Percentiles rank a stretch among this genome's conserved stretches.
Conservation (phyloP, 1,284 basidiomycete genomes). For the Cutaneotrichosporon sp. region DNA sequence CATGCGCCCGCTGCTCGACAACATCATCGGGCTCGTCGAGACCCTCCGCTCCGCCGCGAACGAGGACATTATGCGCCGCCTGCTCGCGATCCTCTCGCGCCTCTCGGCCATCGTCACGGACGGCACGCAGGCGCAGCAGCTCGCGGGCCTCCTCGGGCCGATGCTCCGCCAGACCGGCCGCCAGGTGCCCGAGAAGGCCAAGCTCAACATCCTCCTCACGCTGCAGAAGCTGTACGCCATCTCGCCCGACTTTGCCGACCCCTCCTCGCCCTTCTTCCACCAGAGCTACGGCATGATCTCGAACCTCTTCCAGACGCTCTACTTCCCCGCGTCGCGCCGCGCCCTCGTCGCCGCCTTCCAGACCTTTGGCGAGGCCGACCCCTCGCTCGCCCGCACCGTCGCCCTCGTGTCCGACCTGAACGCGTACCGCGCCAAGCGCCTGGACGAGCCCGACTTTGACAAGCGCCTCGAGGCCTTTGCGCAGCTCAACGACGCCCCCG, state of each 20-base stretch:
- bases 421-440: conserved; percentile 74
- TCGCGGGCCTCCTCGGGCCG: conserved; percentile 76
- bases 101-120: conserved; percentile 76
- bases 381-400: conserved; percentile 59
- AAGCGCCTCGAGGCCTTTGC: conserved; percentile 77
- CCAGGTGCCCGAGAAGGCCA: conserved; percentile 80
- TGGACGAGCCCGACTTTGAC: conserved; percentile 95
- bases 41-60: conserved; percentile 57
- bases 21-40: conserved; percentile 71
- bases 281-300: conserved; percentile 70
- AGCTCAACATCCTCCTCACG: conserved; percentile 79
- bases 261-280: conserved; percentile 58
- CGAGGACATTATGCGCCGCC: conserved; percentile 76
- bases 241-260: conserved; percentile 66
- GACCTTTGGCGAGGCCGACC: conserved; percentile 61
- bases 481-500: conserved; percentile 62
- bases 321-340: conserved; percentile 67
- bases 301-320: conserved; percentile 72
- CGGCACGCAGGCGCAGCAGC: conserved; percentile 68
- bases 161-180: conserved; percentile 76
- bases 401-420: conserved; percentile 73
- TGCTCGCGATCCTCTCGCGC: conserved; percentile 77
- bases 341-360: conserved; percentile 68
- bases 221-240: conserved; percentile 72
- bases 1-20: conserved; percentile 71